A percentile compares a stretch with the other conserved stretches of the same genome.
Evolutionary conservation across 495 filamentous ascomycete genomes (phyloP).

Genomic region (Friedmanniomyces endolithicus): DNA sequence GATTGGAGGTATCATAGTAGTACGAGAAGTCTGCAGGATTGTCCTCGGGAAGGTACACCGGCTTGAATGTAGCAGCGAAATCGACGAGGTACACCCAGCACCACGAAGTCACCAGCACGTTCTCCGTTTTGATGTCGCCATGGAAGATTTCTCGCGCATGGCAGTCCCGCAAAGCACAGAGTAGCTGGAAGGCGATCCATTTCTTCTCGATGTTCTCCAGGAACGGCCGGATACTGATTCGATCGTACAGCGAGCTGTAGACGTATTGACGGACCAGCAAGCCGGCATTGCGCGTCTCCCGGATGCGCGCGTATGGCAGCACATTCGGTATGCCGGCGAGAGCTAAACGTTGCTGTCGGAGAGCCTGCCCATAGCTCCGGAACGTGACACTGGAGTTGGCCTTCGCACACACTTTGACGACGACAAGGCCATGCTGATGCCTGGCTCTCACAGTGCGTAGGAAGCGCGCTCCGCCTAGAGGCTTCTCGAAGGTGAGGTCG

Average conservation of each 20-base stretch:
- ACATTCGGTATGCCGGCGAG: constrained; percentile 83
- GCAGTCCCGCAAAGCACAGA: constrained; percentile 85
- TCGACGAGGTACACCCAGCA: constrained; percentile 98
- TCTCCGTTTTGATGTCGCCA: constrained; percentile 97
- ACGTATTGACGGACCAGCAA: constrained; percentile 94
- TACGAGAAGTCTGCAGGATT: constrained; percentile 96
- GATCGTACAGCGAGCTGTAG: constrained; percentile 94
- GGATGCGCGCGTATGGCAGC: constrained; percentile 71
- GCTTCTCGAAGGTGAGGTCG: constrained; percentile 82
- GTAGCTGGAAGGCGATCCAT: constrained; percentile 93
- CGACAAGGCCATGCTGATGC: constrained; percentile 75
- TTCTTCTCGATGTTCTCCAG: constrained; percentile 96
- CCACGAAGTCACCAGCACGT: constrained; percentile 93
- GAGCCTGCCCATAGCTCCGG: constrained; percentile 58
- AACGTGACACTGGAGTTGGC: constrained; percentile 66
- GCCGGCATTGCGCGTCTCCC: constrained; percentile 81
- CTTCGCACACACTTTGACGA: constrained; percentile 91
- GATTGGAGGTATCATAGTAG: constrained; percentile 87
- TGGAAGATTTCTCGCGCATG: constrained; percentile 86
- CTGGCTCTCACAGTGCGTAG: constrained; percentile 92
- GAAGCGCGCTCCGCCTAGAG: constrained; percentile 85
- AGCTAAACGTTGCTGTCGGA: constrained; percentile 67
- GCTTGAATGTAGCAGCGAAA: constrained; percentile 92
- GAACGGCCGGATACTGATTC: constrained; percentile 90
- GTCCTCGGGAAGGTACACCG: constrained; percentile 85